Evolutionary conservation across 2,329 filamentous ascomycete genomes (phyloP), one percentile per base, ranked within the genome.

Genomic region (Purpureocillium takamizusanense): DNA sequence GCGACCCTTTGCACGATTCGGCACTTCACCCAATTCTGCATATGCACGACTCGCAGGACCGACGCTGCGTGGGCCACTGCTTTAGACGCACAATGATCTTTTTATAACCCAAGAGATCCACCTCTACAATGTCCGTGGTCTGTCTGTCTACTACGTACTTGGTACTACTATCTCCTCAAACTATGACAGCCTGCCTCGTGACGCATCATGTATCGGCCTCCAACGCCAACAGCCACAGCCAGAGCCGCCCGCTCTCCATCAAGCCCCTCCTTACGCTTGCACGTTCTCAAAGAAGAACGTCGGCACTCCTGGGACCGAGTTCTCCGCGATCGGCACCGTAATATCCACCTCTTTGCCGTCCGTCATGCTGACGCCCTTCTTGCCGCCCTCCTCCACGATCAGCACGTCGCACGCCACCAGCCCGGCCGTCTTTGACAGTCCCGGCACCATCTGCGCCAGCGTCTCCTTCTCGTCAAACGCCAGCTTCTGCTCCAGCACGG

Each of bases 201-300:
- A n/a, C n/a, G n/a, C n/a, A n/a, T n/a, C n/a, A n/a, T n/a, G n/a
- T n/a, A n/a, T n/a, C n/a, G n/a, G n/a, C n/a, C n/a, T n/a, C n/a
- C n/a, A n/a, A n/a, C n/a, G n/a, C 7, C 25, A 12, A 28, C 25
- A 12, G 25, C 25, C 25, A 28, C 25, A 12, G 12, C 25, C 8
- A 28, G 8, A 28, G 12, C 25, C 25, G 8, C 12, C 7, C 25
- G 25, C 25, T 12, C 8, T 8, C 13, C 34, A 21, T n/a, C n/a
- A n/a, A n/a, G n/a, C n/a, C n/a, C n/a, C n/a, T n/a, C n/a, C 42
- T 44, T 49, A 63, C 30, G 49, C 63, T 51, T 72, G 69, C 37
- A 92, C 72, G 59, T 95, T 95, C 65, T 86, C 82, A 65, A 95
- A 94, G 51, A 77, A 69, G 63, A 94, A 95, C 31, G 77, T 84